Evolutionary conservation across 495 filamentous ascomycete genomes (phyloP).

Genomic region (Tuber magnatum): DNA sequence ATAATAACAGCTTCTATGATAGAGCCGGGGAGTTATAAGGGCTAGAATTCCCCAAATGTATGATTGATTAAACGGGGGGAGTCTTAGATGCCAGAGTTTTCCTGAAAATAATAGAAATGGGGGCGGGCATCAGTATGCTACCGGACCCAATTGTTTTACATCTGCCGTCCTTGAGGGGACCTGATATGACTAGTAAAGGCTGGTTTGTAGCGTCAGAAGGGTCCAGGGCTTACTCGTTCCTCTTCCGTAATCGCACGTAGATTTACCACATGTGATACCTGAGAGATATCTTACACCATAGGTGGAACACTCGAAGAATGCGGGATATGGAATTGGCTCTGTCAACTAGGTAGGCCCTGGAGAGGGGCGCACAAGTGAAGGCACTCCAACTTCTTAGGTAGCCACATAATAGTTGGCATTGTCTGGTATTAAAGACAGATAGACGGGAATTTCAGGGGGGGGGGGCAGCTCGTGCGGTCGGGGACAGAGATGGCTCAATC

Average conservation of each 20-base stretch:
- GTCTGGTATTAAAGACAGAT: too few relatives aligned
- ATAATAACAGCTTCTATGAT: neutral
- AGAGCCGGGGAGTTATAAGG: neutral
- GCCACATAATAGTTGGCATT: too few relatives aligned
- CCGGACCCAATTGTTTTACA: neutral
- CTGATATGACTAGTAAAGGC: neutral
- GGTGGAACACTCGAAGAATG: neutral
- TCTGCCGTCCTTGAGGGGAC: neutral
- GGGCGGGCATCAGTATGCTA: neutral
- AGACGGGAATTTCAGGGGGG: too few relatives aligned
- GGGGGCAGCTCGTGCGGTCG: too few relatives aligned
- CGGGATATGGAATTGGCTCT: neutral
- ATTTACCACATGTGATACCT: neutral
- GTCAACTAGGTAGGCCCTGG: neutral
- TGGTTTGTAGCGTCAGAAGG: neutral
- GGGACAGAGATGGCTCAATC: neutral
- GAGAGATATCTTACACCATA: neutral
- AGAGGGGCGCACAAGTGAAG: neutral
- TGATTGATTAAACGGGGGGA: neutral
- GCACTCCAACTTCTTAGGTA: too few relatives aligned
- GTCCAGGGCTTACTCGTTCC: neutral
- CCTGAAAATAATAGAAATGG: neutral
- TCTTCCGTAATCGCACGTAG: neutral
- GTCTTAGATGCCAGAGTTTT: neutral
- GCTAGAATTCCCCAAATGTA: neutral